Evolutionary conservation across 352 stramenopile genomes (phyloP).

Genomic region (Aphanomyces invadans): DNA sequence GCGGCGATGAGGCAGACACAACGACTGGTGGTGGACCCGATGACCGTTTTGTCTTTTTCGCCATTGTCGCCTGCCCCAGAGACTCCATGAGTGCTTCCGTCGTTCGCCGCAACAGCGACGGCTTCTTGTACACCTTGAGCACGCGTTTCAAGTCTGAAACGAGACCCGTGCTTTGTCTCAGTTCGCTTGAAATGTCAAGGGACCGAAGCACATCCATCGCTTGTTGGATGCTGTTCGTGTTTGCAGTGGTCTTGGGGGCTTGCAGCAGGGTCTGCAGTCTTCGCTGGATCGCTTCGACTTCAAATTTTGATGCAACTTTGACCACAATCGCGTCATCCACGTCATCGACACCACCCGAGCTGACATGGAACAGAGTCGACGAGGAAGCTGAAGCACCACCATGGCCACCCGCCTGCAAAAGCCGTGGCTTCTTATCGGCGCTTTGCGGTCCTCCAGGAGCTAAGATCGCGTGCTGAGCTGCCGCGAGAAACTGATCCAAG

Average conservation of each 20-base stretch:
- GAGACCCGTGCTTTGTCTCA: conserved; percentile 58
- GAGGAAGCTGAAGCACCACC: not conserved
- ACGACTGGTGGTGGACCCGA: conserved; percentile 22
- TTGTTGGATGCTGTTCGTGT: conserved; percentile 66
- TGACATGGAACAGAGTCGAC: not conserved
- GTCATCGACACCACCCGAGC: conserved; percentile 50
- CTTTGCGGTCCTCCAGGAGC: not conserved
- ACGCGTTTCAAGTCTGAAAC: conserved; percentile 71
- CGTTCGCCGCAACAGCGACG: conserved; percentile 62
- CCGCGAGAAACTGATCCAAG: conserved; percentile 48
- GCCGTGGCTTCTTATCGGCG: not conserved
- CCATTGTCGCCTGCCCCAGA: conserved; percentile 30
- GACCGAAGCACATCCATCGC: conserved; percentile 68
- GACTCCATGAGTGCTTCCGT: conserved; percentile 63
- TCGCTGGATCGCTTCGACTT: conserved; percentile 63
- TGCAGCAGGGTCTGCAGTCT: conserved; percentile 56
- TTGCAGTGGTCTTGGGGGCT: conserved; percentile 42
- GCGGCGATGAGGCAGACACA: conserved; percentile 14
- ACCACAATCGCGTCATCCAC: conserved; percentile 55
- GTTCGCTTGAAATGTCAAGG: conserved; percentile 65
- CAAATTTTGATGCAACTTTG: conserved; percentile 49
- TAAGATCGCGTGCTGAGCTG: conserved; percentile 32
- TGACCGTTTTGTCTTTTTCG: conserved; percentile 12
- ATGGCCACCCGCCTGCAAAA: not conserved
- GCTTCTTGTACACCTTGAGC: conserved; percentile 70